Evolutionary conservation across 2,329 filamentous ascomycete genomes (phyloP).

Genomic region (Talaromyces sp.): DNA sequence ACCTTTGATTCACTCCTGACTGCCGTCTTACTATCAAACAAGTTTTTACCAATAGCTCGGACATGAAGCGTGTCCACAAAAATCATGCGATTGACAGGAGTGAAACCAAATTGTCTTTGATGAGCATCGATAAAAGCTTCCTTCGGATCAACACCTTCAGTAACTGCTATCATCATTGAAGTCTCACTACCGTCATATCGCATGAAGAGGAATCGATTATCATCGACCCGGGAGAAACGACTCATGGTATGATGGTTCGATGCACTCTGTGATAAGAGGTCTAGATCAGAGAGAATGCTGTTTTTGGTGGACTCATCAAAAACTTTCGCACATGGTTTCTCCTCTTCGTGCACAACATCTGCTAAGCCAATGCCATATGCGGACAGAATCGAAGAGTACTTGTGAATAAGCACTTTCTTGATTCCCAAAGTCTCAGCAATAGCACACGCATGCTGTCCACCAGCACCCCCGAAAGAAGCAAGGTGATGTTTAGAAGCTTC

Average conservation of each 20-base stretch:
- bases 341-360: constrained; percentile 38
- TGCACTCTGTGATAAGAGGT: constrained; percentile 20
- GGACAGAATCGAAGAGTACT: constrained; percentile 42
- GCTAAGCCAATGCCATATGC: constrained; percentile 47
- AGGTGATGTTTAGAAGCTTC: constrained; percentile 28
- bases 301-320: constrained; percentile 17
- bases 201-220: background rate
- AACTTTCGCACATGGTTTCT: constrained; percentile 28
- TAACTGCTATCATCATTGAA: constrained; percentile 6
- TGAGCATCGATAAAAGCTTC: constrained; percentile 43
- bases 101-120: constrained; percentile 83
- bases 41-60: constrained; percentile 37
- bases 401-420: constrained; percentile 41
- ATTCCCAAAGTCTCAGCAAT: constrained; percentile 44
- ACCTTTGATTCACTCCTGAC: background rate
- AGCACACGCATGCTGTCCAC: constrained; percentile 41
- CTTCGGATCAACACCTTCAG: constrained; percentile 6
- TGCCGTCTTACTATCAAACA: background rate
- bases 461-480: constrained; percentile 32
- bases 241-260: constrained; percentile 20
- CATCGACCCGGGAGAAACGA: background rate
- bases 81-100: constrained; percentile 69
- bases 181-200: constrained; percentile 75
- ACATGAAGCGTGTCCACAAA: constrained; percentile 74
- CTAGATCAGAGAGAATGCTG: background rate